Percentiles rank a stretch among this genome's conserved stretches.
Conservation (phyloP, 2,329 filamentous ascomycete genomes). For the Claviceps purpurea region DNA sequence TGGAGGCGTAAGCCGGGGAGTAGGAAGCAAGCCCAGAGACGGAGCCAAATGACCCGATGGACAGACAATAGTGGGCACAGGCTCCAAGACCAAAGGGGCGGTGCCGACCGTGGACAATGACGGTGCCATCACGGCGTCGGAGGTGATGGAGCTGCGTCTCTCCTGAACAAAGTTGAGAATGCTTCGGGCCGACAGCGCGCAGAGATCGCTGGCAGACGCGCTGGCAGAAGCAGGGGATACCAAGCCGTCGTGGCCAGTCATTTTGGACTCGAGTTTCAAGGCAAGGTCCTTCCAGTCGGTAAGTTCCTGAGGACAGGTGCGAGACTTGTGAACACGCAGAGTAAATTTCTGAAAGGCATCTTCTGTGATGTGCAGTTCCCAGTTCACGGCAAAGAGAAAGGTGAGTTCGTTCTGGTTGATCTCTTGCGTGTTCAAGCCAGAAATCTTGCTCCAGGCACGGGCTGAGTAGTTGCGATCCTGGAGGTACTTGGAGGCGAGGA, state of each 20-base stretch:
- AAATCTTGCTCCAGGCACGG: constrained; percentile 97
- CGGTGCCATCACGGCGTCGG: constrained; percentile 25
- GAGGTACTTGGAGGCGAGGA: constrained; percentile 92
- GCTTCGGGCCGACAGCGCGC: constrained; percentile 27
- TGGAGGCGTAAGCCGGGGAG: constrained; percentile 45
- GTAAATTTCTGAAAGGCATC: constrained; percentile 86
- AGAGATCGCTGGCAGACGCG: constrained; percentile 21
- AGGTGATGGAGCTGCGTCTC: constrained; percentile 17
- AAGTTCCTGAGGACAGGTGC: constrained; percentile 30
- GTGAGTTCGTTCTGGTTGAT: constrained; percentile 96
- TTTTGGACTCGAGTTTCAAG: constrained; percentile 39
- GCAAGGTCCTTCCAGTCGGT: constrained; percentile 47
- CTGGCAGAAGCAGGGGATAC: constrained; percentile 20
- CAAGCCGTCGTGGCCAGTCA: constrained; percentile 46
- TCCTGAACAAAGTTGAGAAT: constrained; percentile 31
- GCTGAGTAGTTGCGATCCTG: constrained; percentile 98
- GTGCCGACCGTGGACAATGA: constrained; percentile 27
- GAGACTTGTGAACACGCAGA: constrained; percentile 59
- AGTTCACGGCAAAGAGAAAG: constrained; percentile 80
- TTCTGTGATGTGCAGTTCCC: constrained; percentile 89
- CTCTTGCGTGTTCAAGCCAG: constrained; percentile 80
- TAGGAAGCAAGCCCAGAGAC: constrained; percentile 42
- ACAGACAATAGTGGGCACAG: constrained; percentile 27
- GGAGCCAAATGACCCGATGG: constrained; percentile 33
- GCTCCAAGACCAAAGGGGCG: constrained; percentile 36